Evolutionary conservation across 2,329 filamentous ascomycete genomes (phyloP).

Genomic region (Sarocladiaceae sp.): DNA sequence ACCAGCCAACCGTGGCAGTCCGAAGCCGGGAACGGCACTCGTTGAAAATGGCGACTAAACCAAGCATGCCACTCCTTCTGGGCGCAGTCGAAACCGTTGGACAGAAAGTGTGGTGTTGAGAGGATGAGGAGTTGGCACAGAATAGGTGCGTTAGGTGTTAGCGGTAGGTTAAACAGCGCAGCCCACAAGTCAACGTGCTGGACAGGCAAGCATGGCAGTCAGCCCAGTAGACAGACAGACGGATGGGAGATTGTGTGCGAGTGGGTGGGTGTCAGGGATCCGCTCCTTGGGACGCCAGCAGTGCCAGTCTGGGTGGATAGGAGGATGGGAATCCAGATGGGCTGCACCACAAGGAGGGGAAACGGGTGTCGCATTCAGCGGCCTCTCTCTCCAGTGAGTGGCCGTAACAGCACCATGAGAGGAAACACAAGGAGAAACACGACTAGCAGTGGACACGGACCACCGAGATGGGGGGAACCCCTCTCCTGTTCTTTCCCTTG

Average conservation of each 20-base stretch:
- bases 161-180: slow-evolving; percentile 9
- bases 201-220: background rate
- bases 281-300: background rate
- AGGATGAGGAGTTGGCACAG: background rate
- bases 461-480: no score
- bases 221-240: background rate
- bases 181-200: background rate
- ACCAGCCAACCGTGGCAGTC: slow-evolving; percentile 2
- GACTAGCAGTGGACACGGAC: no score
- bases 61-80: slow-evolving; percentile 5
- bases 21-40: slow-evolving; percentile 2
- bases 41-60: background rate
- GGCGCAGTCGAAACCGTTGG: background rate
- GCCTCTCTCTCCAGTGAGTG: no score
- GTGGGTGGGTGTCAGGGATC: slow-evolving; percentile 6
- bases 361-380: no score
- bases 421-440: no score
- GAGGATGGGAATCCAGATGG: background rate
- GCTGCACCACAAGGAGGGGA: background rate
- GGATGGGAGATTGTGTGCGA: background rate
- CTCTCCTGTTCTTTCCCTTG: no score
- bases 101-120: slow-evolving; percentile 1
- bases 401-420: no score
- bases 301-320: background rate
- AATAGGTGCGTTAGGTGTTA: slow-evolving; percentile 4